Conservation (phyloP, 2,329 filamentous ascomycete species). For the Zasmidium angulare region DNA sequence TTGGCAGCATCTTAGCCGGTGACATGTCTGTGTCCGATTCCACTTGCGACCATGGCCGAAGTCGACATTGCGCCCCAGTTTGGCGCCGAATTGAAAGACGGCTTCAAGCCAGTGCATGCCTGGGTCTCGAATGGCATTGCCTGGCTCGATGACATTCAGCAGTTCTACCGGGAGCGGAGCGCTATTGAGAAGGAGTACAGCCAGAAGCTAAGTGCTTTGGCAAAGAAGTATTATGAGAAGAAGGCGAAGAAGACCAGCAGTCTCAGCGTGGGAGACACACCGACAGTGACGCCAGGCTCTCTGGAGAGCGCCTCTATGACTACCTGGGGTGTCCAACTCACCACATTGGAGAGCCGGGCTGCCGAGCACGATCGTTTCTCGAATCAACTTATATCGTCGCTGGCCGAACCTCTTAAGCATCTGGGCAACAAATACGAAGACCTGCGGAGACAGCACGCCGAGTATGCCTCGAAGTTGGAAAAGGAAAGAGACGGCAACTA, state of each 20-base stretch:
- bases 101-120: constrained; percentile 89
- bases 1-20: background rate
- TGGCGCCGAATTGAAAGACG: constrained; percentile 95
- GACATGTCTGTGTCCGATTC: background rate
- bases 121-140: constrained; percentile 87
- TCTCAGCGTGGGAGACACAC: constrained; percentile 90
- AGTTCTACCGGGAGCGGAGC: constrained; percentile 94
- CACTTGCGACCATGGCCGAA: constrained; percentile 65
- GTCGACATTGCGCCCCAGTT: constrained; percentile 82
- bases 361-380: constrained; percentile 85
- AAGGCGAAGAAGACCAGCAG: constrained; percentile 86
- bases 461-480: constrained; percentile 85
- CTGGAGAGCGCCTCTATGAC: constrained; percentile 95
- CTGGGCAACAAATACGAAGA: constrained; percentile 79
- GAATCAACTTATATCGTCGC: constrained; percentile 71
- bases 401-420: constrained; percentile 83
- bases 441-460: constrained; percentile 82
- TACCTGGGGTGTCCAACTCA: constrained; percentile 93
- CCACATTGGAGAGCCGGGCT: constrained; percentile 82
- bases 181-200: constrained; percentile 97
- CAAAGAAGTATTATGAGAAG: constrained; percentile 96
- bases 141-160: constrained; percentile 95
- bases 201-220: constrained; percentile 78
- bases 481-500: constrained; percentile 85
- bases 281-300: constrained; percentile 89